Evolutionary conservation across 2,329 filamentous ascomycete species (phyloP).

Genomic region (Calycina herbarum): DNA sequence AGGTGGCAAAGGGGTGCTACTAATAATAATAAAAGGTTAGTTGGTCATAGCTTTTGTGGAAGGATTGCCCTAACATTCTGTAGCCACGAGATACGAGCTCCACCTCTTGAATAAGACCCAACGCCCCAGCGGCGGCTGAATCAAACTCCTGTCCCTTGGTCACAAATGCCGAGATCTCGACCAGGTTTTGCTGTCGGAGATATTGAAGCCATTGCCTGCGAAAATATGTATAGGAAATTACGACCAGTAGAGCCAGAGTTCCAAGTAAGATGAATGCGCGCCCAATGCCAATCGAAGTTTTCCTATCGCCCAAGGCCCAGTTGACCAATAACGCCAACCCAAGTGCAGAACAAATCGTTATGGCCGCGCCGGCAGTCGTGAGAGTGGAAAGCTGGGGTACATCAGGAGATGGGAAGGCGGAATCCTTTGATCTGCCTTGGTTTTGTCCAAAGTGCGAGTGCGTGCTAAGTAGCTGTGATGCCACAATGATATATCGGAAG

Average conservation of each 20-base stretch:
- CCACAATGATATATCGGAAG: slow-evolving; percentile 90
- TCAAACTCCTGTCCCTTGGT: slow-evolving; percentile 79
- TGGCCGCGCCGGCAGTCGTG: slow-evolving; percentile 63
- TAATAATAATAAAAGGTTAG: slow-evolving; percentile 40
- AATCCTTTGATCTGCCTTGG: slow-evolving; percentile 29
- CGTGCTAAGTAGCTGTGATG: slow-evolving; percentile 82
- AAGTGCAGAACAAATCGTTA: slow-evolving; percentile 64
- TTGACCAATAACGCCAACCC: slow-evolving; percentile 61
- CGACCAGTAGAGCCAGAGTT: slow-evolving; percentile 51
- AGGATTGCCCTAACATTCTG: slow-evolving; percentile 60
- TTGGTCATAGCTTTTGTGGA: background rate
- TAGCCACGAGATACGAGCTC: slow-evolving; percentile 92
- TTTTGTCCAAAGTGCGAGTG: slow-evolving; percentile 53
- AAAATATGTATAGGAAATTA: slow-evolving; percentile 68
- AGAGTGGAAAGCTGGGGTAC: slow-evolving; percentile 44
- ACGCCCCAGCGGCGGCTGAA: slow-evolving; percentile 69
- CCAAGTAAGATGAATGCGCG: slow-evolving; percentile 49
- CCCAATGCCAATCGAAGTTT: slow-evolving; percentile 56
- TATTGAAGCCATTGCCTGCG: slow-evolving; percentile 81
- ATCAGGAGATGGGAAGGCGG: slow-evolving; percentile 20
- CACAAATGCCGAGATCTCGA: slow-evolving; percentile 68
- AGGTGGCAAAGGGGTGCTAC: slow-evolving; percentile 87
- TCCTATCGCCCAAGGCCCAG: slow-evolving; percentile 60
- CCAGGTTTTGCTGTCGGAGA: slow-evolving; percentile 71
- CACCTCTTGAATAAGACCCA: slow-evolving; percentile 89